These are phyloP conservation scores for Gardenia jasminoides DNA, from an alignment of 257 asterid species.

Conservation along the genomic window DNA sequence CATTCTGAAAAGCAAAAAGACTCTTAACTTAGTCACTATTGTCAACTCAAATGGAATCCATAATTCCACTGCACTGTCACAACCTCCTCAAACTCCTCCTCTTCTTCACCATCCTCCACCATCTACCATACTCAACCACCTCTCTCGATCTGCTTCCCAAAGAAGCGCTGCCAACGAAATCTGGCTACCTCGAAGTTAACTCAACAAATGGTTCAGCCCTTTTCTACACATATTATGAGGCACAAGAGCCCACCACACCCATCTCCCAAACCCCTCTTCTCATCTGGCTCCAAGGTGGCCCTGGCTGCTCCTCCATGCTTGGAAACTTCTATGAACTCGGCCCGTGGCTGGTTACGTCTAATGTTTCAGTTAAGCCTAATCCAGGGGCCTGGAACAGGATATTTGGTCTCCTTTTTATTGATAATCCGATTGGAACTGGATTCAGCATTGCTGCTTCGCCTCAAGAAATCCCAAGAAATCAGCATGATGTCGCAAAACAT, in stretches of 20 bases:
- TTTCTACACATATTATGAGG: conserved; percentile 75
- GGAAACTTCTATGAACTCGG: conserved; percentile 78
- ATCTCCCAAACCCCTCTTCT: conserved; percentile 51
- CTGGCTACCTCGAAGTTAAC: conserved; percentile 72
- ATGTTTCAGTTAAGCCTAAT: conserved; percentile 38
- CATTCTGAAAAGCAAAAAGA: too few relatives aligned
- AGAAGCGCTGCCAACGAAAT: conserved; percentile 66
- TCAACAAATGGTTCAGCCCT: conserved; percentile 66
- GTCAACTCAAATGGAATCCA: conserved; percentile 3
- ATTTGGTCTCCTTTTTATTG: conserved; percentile 70
- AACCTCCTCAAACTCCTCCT: conserved; percentile 34
- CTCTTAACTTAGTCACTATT: too few relatives aligned
- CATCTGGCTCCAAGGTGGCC: conserved; percentile 92
- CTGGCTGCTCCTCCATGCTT: conserved; percentile 81
- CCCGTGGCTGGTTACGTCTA: conserved; percentile 55
- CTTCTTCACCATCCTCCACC: conserved; percentile 37
- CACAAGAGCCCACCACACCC: conserved; percentile 35
- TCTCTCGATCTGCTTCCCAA: conserved; percentile 35
- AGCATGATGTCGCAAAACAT: conserved; percentile 58
- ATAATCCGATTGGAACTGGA: conserved; percentile 80
- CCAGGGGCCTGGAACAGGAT: conserved; percentile 69
- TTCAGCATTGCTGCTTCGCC: conserved; percentile 57
- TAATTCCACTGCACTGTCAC: conserved; percentile 1
- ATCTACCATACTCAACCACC: conserved; percentile 25
- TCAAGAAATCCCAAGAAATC: conserved; percentile 70